Base-by-base conservation (phyloP, 73 alveolate genomes). In the Stentor roeselii region DNA sequence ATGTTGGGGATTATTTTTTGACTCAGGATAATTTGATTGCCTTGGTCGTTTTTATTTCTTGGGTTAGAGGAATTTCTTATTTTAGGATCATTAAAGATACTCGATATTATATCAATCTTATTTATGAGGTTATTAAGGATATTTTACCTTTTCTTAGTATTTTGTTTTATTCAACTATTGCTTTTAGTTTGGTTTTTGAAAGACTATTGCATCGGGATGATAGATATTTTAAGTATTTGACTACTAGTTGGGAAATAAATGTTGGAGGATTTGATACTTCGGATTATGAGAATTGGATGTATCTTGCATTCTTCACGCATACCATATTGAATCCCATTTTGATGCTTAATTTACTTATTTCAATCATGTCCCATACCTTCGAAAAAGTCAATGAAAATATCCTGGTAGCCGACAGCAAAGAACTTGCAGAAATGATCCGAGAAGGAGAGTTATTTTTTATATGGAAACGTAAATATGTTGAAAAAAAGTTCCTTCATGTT, bases 241-340 rank as follows among this genome's bases (percentile, higher is more conserved):
- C 80, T 11, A 36, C 14, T n/a, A 21, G 42, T 14, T 67, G 37
- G n/a, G 80, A 67, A 34, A 32, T 32, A 30, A 67, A 67, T 32
- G 37, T 67, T 2, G 80, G 80, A 30, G 80, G 37, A 1, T 67
- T 21, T 67, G 80, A 67, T 34, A 67, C 80, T 1, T n/a, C 80
- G 2, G 80, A 34, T 30, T 67, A 67, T 67, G 80, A 40, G 41
- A 67, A 67, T 27, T 34, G 14, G 11, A 27, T 14, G n/a, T 67
- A 32, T 21, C 2, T 67, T 27, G n/a, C n/a, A 1, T 67, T 67
- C 41, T 67, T 67, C 2, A 21, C 41, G 2, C 37, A 67, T 67
- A 67, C 80, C 1, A 30, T 67, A 11, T 21, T 67, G 2, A 67
- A 67, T 2, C 80, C 80, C 15, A 21, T 67, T 21, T 14, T 67